Evolutionary conservation across 2,329 filamentous ascomycete genomes (phyloP), one percentile per base, ranked within the genome.

Genomic region (Diaporthe sp.): DNA sequence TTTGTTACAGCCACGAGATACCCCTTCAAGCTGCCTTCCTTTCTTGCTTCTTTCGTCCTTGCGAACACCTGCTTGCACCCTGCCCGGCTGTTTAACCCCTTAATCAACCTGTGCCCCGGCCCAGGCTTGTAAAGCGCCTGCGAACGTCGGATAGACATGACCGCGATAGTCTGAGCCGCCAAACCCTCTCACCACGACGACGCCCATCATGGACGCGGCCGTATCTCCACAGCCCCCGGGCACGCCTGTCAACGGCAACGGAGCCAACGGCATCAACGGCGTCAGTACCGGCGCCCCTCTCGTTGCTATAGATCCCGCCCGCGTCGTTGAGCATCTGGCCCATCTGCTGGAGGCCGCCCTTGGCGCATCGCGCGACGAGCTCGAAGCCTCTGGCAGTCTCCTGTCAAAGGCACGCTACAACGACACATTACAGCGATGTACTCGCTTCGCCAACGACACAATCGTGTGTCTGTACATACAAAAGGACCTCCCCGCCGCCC

Each of bases 381-480:
- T 99, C 71, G 92, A 96, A 82, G 90, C 91, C 77, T 86, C 92
- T 22, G 95, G 94, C 76, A 98, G 94, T 86, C 87, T 99, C 84
- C 88, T 99, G 76, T 95, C 95, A 74, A 88, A 92, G 80, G 84
- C 88, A 73, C 91, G 89, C 78, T 90, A 94, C 78, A 86, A 88
- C 71, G 96, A 98, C 79, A 98, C 97, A 9, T 86, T 97, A 73
- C 92, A 95, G 81, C 91, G 95, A 86, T 98, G 96, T 84, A 92
- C 92, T 78, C 93, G 96, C 79, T 98, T 98, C 84, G 95, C 95
- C 74, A 92, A 92, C 76, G 97, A 99, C 84, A 89, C 93, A 74
- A 95, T 98, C 85, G 92, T 93, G 76, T 95, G 94, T 72, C 87
- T 99, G 77, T 98, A 98, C 84, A 93, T 98, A 77, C 94, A 97